Base-by-base conservation (phyloP, 2,329 filamentous ascomycete genomes). In the Apiospora hydei region DNA sequence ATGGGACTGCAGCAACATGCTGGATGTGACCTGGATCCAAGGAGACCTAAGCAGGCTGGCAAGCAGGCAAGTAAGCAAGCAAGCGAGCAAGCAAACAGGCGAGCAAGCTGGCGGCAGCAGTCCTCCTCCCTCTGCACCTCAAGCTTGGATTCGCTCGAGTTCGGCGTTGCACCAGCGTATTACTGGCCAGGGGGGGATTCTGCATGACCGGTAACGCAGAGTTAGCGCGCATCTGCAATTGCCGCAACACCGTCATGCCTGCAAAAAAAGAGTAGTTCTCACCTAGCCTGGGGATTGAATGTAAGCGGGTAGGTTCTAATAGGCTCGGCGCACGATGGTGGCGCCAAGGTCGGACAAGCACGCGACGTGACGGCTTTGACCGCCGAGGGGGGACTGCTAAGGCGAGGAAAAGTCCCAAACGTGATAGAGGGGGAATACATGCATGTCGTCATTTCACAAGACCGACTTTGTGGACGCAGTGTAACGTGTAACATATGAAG, bases 191-290 rank as follows among this genome's bases (percentile, higher is more conserved):
- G 26, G 53, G 53, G 14, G 30, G 7, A 16, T 41, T 64, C 34
- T 64, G 57, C 57, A 64, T 64, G 57, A 64, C 57, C 57, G 57
- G 57, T 64, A 64, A 64, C 57, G 57, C 57, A 64, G 57, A 64
- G 57, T 64, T 64, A 64, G 57, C 34, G 57, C 53, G 26, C 34
- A 64, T 64, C 57, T 64, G 57, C 57, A 64, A 64, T 64, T 64
- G 57, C 57, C 57, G 57, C 57, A 64, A 41, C 57, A 64, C 57
- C 41, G 34, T 64, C 57, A 41, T 64, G 57, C 57, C 38, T 41
- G 57, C 34, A 41, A 38, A 10, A 14, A 30, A 38, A 21, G 38
- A 13, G 57, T 21, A 61, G 57, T 41, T 41, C 30, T 61, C 57
- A 64, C 34, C 34, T 64, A 41, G 18, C 30, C 34, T 64, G 41